phyloP scores from a whole-genome alignment of 2,329 filamentous ascomycete species.

The Diaporthe ampelina region DNA sequence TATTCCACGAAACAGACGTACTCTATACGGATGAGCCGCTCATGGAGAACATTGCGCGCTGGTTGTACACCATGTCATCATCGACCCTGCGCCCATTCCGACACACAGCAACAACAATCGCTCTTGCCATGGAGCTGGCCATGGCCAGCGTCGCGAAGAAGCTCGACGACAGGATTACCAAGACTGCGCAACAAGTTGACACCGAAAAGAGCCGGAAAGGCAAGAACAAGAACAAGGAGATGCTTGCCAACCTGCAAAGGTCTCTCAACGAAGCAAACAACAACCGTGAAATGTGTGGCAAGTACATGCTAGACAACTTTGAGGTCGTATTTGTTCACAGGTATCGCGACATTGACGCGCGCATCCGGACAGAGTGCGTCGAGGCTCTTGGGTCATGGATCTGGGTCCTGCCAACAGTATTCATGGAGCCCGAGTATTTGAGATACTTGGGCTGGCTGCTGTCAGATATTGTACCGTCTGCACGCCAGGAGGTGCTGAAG shows the following conservation, averaged over 20 bases:
- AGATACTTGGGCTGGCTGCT: constrained; percentile 97
- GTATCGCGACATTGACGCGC: constrained; percentile 93
- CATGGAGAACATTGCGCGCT: constrained; percentile 89
- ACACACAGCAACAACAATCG: constrained; percentile 91
- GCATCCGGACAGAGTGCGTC: constrained; percentile 90
- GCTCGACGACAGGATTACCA: constrained; percentile 73
- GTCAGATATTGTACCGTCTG: constrained; percentile 81
- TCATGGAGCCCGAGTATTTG: constrained; percentile 91
- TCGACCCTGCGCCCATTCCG: constrained; percentile 90
- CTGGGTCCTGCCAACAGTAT: constrained; percentile 83
- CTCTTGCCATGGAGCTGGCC: constrained; percentile 82
- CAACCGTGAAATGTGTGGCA: constrained; percentile 78
- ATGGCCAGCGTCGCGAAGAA: constrained; percentile 68
- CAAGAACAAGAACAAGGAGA: constrained; percentile 81
- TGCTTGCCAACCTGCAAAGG: constrained; percentile 79
- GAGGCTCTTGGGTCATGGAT: constrained; percentile 93
- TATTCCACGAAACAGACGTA: constrained; percentile 84
- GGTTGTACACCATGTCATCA: constrained; percentile 92
- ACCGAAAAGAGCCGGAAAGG: constrained; percentile 78
- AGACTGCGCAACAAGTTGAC: constrained; percentile 83
- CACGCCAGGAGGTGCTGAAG: constrained; percentile 87
- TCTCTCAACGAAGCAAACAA: constrained; percentile 79
- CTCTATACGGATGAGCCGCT: constrained; percentile 83
- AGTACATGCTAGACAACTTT: constrained; percentile 86
- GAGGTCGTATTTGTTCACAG: constrained; percentile 95